Base-by-base conservation (phyloP, 768 basidiomycete genomes). In the Galerina marginata region DNA sequence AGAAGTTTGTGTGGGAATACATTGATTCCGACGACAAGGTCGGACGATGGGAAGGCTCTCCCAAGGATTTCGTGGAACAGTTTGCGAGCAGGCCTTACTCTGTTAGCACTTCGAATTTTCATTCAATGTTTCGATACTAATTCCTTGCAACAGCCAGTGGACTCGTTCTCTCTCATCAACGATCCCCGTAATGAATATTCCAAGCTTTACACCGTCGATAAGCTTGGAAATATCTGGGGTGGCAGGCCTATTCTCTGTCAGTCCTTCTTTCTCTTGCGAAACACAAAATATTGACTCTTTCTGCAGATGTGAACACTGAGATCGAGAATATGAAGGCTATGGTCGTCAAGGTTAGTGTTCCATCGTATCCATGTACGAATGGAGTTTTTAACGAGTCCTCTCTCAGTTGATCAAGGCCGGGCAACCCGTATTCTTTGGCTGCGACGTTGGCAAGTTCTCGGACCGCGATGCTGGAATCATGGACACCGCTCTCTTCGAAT, bases 401-500 rank as follows among this genome's bases (percentile, higher is more conserved):
- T 43, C 55, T 3, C 44, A 86, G 81, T 81, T 90, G 73, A 85
- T 96, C 79, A 93, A 93, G 75, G 90, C 91, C 25, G 91, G 93
- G 42, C 87, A 89, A 40, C 91, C 95, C 4, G 90, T 96, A 46
- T 97, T 96, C 85, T 98, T 98, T 70, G 96, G 95, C 0, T 97
- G 96, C 71, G 96, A 99, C 71, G 95, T 97, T 46, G 95, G 95
- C 38, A 86, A 97, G 70, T 92, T 86, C 71, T 91, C 89, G 4
- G 88, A 92, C 65, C 78, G 80, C 23, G 66, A 74, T 25, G 73
- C 81, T 2, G 96, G 96, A 25, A 87, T 97, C 64, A 93, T 96
- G 95, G 95, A 95, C 70, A 85, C 87, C 25, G 83, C 83, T 14
- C 80, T 96, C 20, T 93, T 88, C 71, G 89, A 93, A 67, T 92